Percentiles rank a stretch among this genome's conserved stretches.
Evolutionary conservation across 2,329 filamentous ascomycete species (phyloP).

Genomic region (Cladophialophora carrionii): DNA sequence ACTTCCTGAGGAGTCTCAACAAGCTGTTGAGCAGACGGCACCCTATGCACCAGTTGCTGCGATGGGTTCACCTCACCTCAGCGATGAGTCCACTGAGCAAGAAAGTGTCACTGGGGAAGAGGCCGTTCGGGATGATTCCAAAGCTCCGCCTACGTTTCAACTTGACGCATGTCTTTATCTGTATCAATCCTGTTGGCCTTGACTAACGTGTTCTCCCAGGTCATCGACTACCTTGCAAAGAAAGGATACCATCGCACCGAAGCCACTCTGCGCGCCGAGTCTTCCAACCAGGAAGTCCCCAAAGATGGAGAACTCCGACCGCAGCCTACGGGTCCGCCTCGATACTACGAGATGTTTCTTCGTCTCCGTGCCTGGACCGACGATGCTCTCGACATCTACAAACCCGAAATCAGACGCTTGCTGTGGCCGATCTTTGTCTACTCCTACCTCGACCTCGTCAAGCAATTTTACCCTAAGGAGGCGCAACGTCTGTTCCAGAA

Average conservation of each 20-base stretch:
- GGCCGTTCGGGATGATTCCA: not conserved
- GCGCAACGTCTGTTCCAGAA: constrained; percentile 51
- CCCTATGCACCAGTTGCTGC: not conserved
- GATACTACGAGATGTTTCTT: constrained; percentile 74
- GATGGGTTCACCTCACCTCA: not conserved
- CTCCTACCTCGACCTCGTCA: constrained; percentile 79
- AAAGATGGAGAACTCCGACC: constrained; percentile 55
- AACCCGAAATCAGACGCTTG: constrained; percentile 86
- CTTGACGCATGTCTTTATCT: constrained; percentile 4
- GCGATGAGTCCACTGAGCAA: not conserved
- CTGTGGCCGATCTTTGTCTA: constrained; percentile 95
- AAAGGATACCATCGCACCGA: constrained; percentile 93
- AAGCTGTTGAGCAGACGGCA: not conserved
- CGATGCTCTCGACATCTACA: constrained; percentile 91
- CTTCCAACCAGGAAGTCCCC: constrained; percentile 72
- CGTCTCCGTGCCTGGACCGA: constrained; percentile 82
- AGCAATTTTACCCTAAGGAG: constrained; percentile 65
- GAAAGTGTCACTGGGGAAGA: too few relatives aligned
- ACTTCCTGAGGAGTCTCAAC: not conserved
- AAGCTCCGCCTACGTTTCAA: not conserved
- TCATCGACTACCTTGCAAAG: constrained; percentile 94
- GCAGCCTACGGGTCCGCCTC: constrained; percentile 61
- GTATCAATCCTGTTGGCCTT: not conserved
- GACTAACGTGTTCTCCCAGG: constrained; percentile 51
- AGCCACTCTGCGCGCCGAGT: constrained; percentile 88